Base-by-base conservation (phyloP, 805 yeast species). In the Geotrichum ghanense region DNA sequence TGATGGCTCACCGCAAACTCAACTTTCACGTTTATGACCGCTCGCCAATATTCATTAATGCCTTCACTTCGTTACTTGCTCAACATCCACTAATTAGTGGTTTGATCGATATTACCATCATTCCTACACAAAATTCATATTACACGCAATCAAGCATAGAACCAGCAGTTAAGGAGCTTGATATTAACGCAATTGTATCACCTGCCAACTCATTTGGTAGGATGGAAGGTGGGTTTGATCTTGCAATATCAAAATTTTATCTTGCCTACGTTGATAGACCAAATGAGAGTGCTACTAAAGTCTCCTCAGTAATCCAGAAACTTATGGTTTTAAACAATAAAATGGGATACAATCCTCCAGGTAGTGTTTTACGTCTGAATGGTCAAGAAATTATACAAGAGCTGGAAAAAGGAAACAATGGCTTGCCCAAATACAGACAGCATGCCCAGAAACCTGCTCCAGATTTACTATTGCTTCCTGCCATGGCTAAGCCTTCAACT, bases 171-270 rank as follows among this genome's bases (percentile, higher is more conserved):
- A 31, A 34, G 5, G 24, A 22, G n/a, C 24, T 48, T 37, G 14
- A 31, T 16, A 42, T 52, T 22, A 57, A 51, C 35, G 48, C 57
- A 2, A 62, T 74, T 16, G 67, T 74, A 1, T 72, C 78, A 2
- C 78, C 79, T 1, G 79, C 78, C 1, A 74, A 74, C 49, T 69
- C 75, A 2, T 61, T 68, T 45, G 78, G 78, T 3, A 68, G 62
- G 43, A 59, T 74, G 52, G 74, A 73, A 2, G 79, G 79, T 1
- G 79, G 79, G 1, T 71, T 74, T 53, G 79, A 74, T 53, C 53
- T 54, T 41, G 67, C 64, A 0, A 51, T 69, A 20, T 67, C 71
- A 1, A 42, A 51, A 3, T 54, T 60, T 43, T 67, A 60, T 47
- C 41, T 50, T 19, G 42, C 45, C 2, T 31, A 31, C 17, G 22